Evolutionary conservation across 345 rosid genomes (phyloP).

Genomic region (Bretschneidera sinensis): DNA sequence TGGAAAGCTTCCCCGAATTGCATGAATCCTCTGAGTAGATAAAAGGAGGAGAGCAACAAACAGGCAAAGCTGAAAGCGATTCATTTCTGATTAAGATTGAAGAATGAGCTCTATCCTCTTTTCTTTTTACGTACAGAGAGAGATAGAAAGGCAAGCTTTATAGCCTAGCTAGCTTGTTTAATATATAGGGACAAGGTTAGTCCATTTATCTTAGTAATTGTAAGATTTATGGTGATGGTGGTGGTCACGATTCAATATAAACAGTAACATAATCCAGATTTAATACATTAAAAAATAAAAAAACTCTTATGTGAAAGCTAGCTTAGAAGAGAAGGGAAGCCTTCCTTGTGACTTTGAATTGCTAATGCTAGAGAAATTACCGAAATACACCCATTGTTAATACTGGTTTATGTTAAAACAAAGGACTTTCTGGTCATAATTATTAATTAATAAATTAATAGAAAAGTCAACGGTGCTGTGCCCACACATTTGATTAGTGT

Average conservation of each 20-base stretch:
- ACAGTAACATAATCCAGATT: no score
- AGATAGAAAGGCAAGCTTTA: neutral
- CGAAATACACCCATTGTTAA: neutral
- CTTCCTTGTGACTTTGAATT: neutral
- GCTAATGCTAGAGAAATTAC: neutral
- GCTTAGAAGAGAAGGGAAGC: neutral
- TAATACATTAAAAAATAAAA: no score
- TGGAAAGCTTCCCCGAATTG: conserved; percentile 2
- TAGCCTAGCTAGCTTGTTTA: neutral
- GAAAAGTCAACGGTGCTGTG: neutral
- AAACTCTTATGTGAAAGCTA: neutral
- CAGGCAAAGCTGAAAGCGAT: conserved; percentile 5
- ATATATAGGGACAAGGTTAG: no score
- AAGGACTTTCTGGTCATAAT: neutral
- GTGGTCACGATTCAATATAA: no score
- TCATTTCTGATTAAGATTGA: conserved; percentile 16
- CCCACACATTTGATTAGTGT: neutral
- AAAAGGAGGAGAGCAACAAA: conserved; percentile 7
- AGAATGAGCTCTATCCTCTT: neutral
- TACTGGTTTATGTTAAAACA: no score
- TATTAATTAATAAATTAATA: no score
- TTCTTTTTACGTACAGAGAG: no score
- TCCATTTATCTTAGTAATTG: no score
- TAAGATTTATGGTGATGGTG: no score
- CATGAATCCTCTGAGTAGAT: neutral